Conservation (phyloP, 805 yeast genomes). For the Pichia sporocuriosa region DNA sequence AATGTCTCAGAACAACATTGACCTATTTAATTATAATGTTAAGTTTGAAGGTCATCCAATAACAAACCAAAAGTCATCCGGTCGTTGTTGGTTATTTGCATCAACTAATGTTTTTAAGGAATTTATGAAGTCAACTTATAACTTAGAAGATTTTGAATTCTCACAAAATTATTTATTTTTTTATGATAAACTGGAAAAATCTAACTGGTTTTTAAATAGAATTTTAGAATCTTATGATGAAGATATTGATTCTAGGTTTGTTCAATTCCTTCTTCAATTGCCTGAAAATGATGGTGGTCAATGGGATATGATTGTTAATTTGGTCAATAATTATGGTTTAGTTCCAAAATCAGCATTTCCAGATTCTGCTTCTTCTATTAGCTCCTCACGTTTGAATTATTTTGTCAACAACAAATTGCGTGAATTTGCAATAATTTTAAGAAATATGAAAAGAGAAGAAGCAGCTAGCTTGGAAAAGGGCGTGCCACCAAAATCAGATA, state of each 20-base stretch:
- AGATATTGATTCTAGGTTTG: slow-evolving; percentile 63
- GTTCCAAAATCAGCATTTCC: slow-evolving; percentile 72
- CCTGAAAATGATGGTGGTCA: slow-evolving; percentile 88
- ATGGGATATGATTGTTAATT: slow-evolving; percentile 77
- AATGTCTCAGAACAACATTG: slow-evolving; percentile 26
- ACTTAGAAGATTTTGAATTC: slow-evolving; percentile 63
- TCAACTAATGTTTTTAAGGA: slow-evolving; percentile 70
- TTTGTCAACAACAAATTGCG: slow-evolving; percentile 65
- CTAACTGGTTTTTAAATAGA: slow-evolving; percentile 74
- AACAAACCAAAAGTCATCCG: slow-evolving; percentile 69
- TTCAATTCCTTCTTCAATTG: slow-evolving; percentile 53
- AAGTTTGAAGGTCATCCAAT: slow-evolving; percentile 54
- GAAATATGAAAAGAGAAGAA: slow-evolving; percentile 41
- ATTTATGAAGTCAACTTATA: slow-evolving; percentile 53
- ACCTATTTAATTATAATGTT: slow-evolving; percentile 40
- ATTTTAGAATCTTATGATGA: slow-evolving; percentile 61
- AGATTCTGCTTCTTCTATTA: slow-evolving; percentile 56
- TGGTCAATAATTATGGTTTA: slow-evolving; percentile 71
- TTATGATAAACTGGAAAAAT: slow-evolving; percentile 82
- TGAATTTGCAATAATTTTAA: slow-evolving; percentile 67
- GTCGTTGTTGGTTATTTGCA: slow-evolving; percentile 90
- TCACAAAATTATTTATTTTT: slow-evolving; percentile 78
- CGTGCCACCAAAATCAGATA: slow-evolving; percentile 8
- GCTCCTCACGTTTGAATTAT: slow-evolving; percentile 51
- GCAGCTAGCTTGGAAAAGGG: slow-evolving; percentile 26